These are phyloP conservation scores for Eimeria brunetti DNA, from an alignment of 169 alveolate species.

Conservation along the genomic window DNA sequence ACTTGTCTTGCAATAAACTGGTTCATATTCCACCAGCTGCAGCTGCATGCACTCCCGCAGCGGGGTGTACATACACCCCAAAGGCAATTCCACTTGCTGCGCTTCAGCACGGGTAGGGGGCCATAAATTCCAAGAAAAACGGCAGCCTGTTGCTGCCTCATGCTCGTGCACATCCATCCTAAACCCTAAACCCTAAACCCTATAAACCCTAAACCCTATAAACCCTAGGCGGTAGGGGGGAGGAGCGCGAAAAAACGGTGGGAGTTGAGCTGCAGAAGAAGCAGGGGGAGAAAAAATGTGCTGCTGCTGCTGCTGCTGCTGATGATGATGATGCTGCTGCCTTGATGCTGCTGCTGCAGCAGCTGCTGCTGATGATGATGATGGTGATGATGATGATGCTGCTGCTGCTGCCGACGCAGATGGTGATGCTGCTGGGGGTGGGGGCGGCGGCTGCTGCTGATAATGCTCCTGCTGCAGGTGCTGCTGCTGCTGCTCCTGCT, in stretches of 20 bases:
- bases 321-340: not conserved
- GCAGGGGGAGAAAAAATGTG: too few species aligned
- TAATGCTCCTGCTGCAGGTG: not conserved
- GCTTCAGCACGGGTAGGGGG: slow-evolving; percentile 97
- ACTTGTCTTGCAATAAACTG: slow-evolving; percentile 81
- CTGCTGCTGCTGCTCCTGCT: not conserved
- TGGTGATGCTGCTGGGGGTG: too few species aligned
- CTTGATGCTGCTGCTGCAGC: not conserved
- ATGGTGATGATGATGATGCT: too few species aligned
- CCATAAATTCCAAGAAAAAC: slow-evolving; percentile 99
- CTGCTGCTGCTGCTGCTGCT: slow-evolving; percentile 1
- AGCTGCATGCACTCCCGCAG: slow-evolving; percentile 83
- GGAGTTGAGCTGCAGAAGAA: too few species aligned
- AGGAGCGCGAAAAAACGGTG: too few species aligned
- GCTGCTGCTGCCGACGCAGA: not conserved
- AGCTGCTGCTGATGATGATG: not conserved
- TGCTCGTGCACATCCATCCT: slow-evolving; percentile 89
- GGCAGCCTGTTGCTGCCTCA: slow-evolving; percentile 95
- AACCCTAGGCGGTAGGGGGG: too few species aligned
- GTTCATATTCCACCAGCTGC: slow-evolving; percentile 83
- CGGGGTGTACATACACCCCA: slow-evolving; percentile 97
- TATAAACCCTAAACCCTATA: not conserved
- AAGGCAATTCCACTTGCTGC: slow-evolving; percentile 97
- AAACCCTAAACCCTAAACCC: not conserved
- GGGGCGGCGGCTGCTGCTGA: not conserved